Evolutionary conservation across 2,329 filamentous ascomycete species (phyloP), one percentile per base, ranked within the genome.

Genomic region (Trichoderma sp.): DNA sequence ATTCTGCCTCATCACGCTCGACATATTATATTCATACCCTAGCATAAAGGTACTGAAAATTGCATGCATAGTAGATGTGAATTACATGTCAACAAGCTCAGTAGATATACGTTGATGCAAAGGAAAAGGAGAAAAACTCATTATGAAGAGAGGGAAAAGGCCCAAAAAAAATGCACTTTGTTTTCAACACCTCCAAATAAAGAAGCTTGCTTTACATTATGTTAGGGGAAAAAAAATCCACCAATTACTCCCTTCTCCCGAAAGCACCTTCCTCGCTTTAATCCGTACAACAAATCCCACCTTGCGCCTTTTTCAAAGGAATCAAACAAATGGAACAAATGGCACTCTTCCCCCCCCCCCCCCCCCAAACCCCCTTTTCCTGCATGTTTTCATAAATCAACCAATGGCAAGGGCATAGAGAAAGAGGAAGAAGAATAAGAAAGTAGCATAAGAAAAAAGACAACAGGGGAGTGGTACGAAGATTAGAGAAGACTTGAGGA

Each of bases 221-320:
- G 39, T 26, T 2, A 26, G 4, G 4, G 3, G 3, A 34, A 34
- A 39, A 52, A 26, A 63, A 64, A 64, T 64, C 60, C 49, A n/a
- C 49, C 54, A 64, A 55, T 55, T 49, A 34, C 55, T 59, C 64
- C 54, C 37, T 39, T 49, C n/a, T n/a, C n/a, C 46, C 21, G 1
- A 21, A 21, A 13, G 32, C 11, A 39, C 55, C n/a, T 66, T 8
- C 55, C 39, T 43, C 30, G 28, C 64, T 39, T 43, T 43, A 18
- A 4, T 39, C 55, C 32, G 39, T 51, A 24, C 64, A 49, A 51
- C 51, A n/a, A 43, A 51, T 37, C 54, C 56, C 56, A 14, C 28
- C 54, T 67, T 59, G n/a, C 56, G 54, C 64, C 64, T 59, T 43
- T 66, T n/a, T n/a, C 26, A 16, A 16, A 49, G 39, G 18, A n/a